Evolutionary conservation across 306 rosid species (phyloP).

Genomic region (Cyclanthera cordifolia): DNA sequence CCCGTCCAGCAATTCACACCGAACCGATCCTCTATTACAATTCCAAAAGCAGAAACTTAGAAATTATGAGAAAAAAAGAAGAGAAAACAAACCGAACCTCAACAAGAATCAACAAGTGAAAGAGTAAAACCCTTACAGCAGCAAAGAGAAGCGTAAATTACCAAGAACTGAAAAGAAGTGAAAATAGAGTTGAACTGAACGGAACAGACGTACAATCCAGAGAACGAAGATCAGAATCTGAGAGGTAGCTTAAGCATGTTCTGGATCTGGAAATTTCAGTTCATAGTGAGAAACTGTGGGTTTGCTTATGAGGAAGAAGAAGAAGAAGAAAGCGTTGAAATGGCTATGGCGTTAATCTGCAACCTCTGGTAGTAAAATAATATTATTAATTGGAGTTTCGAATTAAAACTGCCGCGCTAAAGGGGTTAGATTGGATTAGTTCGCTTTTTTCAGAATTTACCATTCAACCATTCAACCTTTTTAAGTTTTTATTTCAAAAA

Average conservation of each 20-base stretch:
- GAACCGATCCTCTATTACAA: not conserved
- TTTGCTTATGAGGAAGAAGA: not conserved
- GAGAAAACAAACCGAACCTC: not conserved
- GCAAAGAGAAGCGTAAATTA: not conserved
- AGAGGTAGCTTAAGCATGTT: not conserved
- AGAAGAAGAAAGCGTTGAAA: not conserved
- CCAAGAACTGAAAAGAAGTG: not conserved
- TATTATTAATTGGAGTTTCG: slow-evolving; percentile 10
- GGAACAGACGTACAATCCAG: not conserved
- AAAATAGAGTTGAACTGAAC: not conserved
- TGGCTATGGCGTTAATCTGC: slow-evolving; percentile 46
- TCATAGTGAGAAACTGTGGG: not conserved
- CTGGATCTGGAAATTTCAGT: slow-evolving; percentile 6
- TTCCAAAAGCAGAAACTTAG: not conserved
- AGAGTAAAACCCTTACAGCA: not conserved
- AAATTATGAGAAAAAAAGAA: not conserved
- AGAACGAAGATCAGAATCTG: not conserved
- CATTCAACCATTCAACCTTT: not conserved
- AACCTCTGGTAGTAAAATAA: not conserved
- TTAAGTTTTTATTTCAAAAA: too few species aligned
- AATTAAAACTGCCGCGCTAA: slow-evolving; percentile 3
- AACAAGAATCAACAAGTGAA: not conserved
- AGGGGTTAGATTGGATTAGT: not conserved
- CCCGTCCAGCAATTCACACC: not conserved
- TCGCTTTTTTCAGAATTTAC: slow-evolving; percentile 4